These are phyloP conservation scores for Pyricularia grisea DNA, from an alignment of 2,329 filamentous ascomycete species.

Conservation along the genomic window DNA sequence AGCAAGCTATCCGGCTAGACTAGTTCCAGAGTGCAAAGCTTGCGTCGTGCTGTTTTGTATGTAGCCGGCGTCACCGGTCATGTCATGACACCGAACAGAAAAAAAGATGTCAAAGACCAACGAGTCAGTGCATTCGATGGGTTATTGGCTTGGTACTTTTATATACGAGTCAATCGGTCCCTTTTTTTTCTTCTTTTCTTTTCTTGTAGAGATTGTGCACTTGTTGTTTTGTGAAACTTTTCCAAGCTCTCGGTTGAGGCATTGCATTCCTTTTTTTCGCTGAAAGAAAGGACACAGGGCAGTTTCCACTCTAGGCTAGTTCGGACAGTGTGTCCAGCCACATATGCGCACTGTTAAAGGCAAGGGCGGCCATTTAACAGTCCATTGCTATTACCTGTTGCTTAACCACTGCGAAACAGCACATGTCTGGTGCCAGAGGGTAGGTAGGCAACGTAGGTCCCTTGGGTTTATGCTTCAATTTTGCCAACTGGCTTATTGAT, in stretches of 20 bases:
- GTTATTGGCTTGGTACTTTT: not conserved
- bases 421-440: too few relatives aligned
- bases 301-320: not conserved
- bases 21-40: not conserved
- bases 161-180: not conserved
- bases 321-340: not conserved
- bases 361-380: not conserved
- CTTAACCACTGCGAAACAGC: not conserved
- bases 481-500: too few relatives aligned
- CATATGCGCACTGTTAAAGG: not conserved
- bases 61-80: not conserved
- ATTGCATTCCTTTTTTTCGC: not conserved
- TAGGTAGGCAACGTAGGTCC: too few relatives aligned
- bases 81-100: not conserved
- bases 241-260: not conserved
- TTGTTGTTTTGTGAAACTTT: not conserved
- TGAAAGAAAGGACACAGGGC: not conserved
- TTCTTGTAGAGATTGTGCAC: not conserved
- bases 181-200: not conserved
- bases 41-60: not conserved
- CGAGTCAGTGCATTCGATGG: not conserved
- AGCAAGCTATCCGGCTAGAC: not conserved
- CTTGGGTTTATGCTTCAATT: too few relatives aligned
- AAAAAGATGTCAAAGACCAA: not conserved
- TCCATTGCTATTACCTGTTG: not conserved